These are phyloP conservation scores for Plasmodium blacklocki DNA, from an alignment of 169 alveolate species.

Conservation along the genomic window DNA sequence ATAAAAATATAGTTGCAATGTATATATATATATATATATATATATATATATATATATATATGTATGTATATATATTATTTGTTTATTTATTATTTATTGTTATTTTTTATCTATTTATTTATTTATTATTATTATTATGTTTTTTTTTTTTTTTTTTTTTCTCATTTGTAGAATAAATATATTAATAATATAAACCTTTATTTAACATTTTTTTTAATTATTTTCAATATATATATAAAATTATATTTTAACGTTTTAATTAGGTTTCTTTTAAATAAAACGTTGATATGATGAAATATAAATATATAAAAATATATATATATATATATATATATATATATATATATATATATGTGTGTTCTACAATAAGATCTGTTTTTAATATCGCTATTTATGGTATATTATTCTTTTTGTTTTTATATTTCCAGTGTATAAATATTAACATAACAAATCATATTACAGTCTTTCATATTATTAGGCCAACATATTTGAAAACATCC, in stretches of 20 bases:
- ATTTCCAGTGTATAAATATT: conserved; percentile 39
- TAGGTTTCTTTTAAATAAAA: conserved; percentile 33
- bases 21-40: background rate
- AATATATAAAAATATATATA: background rate
- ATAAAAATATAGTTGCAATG: background rate
- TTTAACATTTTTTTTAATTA: too few relatives aligned
- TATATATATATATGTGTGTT: conserved; percentile 12
- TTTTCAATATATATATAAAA: too few relatives aligned
- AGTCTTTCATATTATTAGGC: conserved; percentile 52
- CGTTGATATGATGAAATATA: too few relatives aligned
- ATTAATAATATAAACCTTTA: too few relatives aligned
- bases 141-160: too few relatives aligned
- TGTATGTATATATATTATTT: conserved; percentile 15
- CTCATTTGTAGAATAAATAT: too few relatives aligned
- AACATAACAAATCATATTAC: conserved; percentile 66
- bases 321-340: too few relatives aligned
- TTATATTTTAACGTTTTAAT: conserved; percentile 15
- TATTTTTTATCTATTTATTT: background rate
- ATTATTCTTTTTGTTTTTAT: background rate
- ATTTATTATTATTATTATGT: too few relatives aligned
- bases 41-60: conserved; percentile 18
- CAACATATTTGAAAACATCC: conserved; percentile 68
- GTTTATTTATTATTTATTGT: conserved; percentile 1
- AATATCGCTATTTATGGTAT: background rate
- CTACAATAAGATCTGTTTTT: conserved; percentile 13